Evolutionary conservation across 169 alveolate species (phyloP).

Genomic region (Cryptosporidium meleagridis): DNA sequence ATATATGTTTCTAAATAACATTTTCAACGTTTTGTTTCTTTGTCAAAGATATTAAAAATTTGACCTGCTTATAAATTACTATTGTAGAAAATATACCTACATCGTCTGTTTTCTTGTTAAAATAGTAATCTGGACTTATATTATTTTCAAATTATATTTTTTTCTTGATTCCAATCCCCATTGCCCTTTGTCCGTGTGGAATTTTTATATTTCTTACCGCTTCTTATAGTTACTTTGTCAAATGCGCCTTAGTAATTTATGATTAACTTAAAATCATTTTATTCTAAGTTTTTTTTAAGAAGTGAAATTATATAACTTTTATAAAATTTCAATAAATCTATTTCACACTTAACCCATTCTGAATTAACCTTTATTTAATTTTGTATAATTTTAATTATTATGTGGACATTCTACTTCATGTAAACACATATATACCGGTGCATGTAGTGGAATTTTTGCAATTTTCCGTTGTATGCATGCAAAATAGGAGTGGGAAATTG

Average conservation of each 20-base stretch:
- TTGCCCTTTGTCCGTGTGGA: slow-evolving; percentile 9
- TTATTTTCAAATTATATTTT: slow-evolving; percentile 31
- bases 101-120: neutral
- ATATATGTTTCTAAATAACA: neutral
- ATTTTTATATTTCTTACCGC: slow-evolving; percentile 33
- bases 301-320: neutral
- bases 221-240: neutral
- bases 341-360: too few relatives aligned
- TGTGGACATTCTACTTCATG: neutral
- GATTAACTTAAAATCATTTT: neutral
- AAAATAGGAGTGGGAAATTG: neutral
- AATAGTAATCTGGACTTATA: neutral
- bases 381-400: neutral
- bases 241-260: neutral
- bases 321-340: neutral
- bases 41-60: neutral
- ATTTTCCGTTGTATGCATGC: neutral
- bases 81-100: neutral
- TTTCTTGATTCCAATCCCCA: slow-evolving; percentile 35
- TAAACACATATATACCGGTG: neutral
- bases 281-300: neutral
- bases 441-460: neutral
- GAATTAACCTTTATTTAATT: too few relatives aligned
- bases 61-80: neutral
- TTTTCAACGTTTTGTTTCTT: neutral